A percentile compares a stretch with the other conserved stretches of the same genome.
Evolutionary conservation across 495 filamentous ascomycete genomes (phyloP).

Genomic region (Podospora sp.): DNA sequence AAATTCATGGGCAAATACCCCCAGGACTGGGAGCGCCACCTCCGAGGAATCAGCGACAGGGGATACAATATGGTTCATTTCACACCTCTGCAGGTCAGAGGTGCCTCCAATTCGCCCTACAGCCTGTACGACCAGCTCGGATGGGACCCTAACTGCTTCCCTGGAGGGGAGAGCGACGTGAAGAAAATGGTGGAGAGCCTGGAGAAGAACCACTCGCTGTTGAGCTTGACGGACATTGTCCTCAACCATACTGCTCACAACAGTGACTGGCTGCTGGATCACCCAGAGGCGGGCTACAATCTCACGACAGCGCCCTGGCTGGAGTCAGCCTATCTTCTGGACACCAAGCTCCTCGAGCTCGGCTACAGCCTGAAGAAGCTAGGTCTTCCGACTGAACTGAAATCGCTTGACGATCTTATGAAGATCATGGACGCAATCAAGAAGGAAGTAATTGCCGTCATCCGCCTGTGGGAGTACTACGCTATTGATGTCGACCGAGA

Average conservation of each 20-base stretch:
- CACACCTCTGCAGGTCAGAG: constrained; percentile 87
- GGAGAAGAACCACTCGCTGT: constrained; percentile 79
- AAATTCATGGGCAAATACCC: constrained; percentile 98
- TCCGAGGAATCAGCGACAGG: constrained; percentile 80
- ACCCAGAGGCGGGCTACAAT: constrained; percentile 97
- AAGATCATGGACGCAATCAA: constrained; percentile 84
- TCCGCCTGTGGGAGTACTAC: constrained; percentile 93
- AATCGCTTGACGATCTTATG: constrained; percentile 71
- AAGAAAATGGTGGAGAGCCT: constrained; percentile 74
- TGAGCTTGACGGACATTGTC: constrained; percentile 94
- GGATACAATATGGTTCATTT: constrained; percentile 99
- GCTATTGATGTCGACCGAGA: constrained; percentile 77
- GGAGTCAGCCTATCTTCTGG: constrained; percentile 82
- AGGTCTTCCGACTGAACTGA: constrained; percentile 73
- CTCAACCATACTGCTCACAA: constrained; percentile 98
- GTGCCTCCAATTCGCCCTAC: constrained; percentile 93
- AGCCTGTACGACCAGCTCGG: constrained; percentile 89
- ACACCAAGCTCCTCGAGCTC: constrained; percentile 80
- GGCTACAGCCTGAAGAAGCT: constrained; percentile 66
- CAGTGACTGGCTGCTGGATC: constrained; percentile 89
- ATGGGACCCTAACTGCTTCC: constrained; percentile 83
- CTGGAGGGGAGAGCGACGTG: constrained; percentile 84
- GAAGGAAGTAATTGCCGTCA: constrained; percentile 69
- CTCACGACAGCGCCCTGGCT: constrained; percentile 91
- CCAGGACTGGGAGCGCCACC: constrained; percentile 82